These are phyloP conservation scores for Epithemia pelagica DNA, from an alignment of 108 stramenopile genomes.

Conservation along the genomic window DNA sequence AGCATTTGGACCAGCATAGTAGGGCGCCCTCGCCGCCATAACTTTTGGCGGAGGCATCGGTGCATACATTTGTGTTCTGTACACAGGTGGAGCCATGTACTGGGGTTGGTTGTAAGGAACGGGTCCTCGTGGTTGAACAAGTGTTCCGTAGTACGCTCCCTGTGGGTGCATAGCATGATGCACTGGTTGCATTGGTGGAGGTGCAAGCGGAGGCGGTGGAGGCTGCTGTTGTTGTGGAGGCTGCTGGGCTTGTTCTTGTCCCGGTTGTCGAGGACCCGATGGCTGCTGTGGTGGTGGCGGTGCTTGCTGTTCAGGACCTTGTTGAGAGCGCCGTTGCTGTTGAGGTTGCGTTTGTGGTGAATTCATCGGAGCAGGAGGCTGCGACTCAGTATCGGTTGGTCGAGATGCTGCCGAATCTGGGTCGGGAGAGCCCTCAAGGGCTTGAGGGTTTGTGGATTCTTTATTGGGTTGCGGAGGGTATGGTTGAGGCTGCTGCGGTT, in stretches of 20 bases:
- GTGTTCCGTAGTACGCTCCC: not conserved
- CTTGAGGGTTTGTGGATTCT: not conserved
- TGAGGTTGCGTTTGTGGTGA: not conserved
- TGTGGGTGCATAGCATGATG: not conserved
- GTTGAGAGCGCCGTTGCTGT: too few species aligned
- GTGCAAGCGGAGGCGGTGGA: not conserved
- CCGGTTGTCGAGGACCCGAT: not conserved
- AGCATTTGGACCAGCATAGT: not conserved
- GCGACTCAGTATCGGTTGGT: not conserved
- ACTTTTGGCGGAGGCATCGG: not conserved
- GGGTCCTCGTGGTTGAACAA: not conserved
- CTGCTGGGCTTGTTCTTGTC: not conserved
- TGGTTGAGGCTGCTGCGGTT: not conserved
- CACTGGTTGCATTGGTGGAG: constrained; percentile 4
- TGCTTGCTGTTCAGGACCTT: too few species aligned
- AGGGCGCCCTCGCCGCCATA: not conserved
- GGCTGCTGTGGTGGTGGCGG: not conserved
- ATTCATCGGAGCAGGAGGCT: not conserved
- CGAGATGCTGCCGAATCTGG: not conserved
- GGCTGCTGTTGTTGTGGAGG: constrained; percentile 6
- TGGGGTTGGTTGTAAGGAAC: not conserved
- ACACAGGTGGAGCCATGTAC: not conserved
- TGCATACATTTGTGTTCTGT: constrained; percentile 4
- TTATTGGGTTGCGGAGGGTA: not conserved
- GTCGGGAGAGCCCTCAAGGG: not conserved